phyloP scores from a whole-genome alignment of 2,329 filamentous ascomycete genomes.

The Alternaria arbusti region DNA sequence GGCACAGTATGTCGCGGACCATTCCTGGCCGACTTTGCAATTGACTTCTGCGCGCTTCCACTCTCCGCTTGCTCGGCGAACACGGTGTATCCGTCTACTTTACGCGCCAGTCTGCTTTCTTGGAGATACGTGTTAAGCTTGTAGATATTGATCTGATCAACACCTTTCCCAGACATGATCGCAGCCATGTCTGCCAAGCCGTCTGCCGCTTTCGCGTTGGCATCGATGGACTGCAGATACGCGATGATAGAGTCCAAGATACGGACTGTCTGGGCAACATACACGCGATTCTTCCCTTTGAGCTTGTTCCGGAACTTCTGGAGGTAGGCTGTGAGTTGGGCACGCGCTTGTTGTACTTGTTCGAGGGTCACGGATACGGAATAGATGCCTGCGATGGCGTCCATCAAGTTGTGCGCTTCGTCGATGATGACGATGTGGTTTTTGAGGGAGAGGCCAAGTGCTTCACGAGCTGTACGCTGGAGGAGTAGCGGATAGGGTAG shows the following conservation, averaged over 20 bases:
- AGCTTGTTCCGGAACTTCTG: slow-evolving; percentile 86
- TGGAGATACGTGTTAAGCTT: slow-evolving; percentile 87
- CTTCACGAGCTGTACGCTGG: slow-evolving; percentile 85
- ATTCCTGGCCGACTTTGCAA: slow-evolving; percentile 8
- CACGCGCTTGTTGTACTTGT: slow-evolving; percentile 75
- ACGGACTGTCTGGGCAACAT: slow-evolving; percentile 85
- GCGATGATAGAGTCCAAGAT: slow-evolving; percentile 78
- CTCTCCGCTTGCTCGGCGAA: slow-evolving; percentile 61
- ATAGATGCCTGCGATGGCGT: slow-evolving; percentile 86
- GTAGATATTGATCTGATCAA: slow-evolving; percentile 94
- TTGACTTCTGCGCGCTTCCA: slow-evolving; percentile 14
- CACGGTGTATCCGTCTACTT: slow-evolving; percentile 86
- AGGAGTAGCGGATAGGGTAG: slow-evolving; percentile 90
- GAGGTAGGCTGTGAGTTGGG: slow-evolving; percentile 81
- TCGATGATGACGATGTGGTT: slow-evolving; percentile 93
- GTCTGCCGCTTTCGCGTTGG: slow-evolving; percentile 56
- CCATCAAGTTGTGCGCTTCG: slow-evolving; percentile 97
- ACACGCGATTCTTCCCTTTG: slow-evolving; percentile 89
- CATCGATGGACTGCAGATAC: slow-evolving; percentile 66
- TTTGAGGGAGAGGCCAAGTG: slow-evolving; percentile 83
- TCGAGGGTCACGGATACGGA: slow-evolving; percentile 76
- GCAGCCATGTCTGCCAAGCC: slow-evolving; percentile 73
- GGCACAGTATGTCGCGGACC: slow-evolving; percentile 53
- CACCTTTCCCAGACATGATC: slow-evolving; percentile 80
- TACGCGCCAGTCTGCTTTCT: slow-evolving; percentile 89